A percentile compares a stretch with the other conserved stretches of the same genome.
Conservation (phyloP, 1,139 yeast genomes). For the Magnusiomyces tetraspermus region DNA sequence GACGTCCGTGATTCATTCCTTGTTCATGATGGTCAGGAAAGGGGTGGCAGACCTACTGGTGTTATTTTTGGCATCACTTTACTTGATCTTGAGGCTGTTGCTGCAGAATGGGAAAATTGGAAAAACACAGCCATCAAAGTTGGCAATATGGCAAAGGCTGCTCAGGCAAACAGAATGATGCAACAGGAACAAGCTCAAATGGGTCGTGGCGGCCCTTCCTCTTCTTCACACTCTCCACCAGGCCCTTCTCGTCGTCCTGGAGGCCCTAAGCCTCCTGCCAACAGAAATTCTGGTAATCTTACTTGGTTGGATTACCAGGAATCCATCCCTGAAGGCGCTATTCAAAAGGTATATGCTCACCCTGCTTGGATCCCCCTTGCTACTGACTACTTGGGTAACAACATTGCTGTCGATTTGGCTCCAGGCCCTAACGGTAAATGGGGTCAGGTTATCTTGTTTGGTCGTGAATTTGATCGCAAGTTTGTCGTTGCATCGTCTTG, state of each 20-base stretch:
- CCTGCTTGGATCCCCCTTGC: slow-evolving; percentile 85
- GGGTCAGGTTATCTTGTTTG: slow-evolving; percentile 84
- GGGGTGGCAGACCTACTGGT: slow-evolving; percentile 69
- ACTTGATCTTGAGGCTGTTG: slow-evolving; percentile 59
- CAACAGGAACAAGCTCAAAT: slow-evolving; percentile 13
- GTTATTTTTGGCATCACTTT: slow-evolving; percentile 61
- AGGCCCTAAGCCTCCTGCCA: slow-evolving; percentile 4
- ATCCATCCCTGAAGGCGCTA: slow-evolving; percentile 63
- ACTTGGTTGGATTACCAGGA: slow-evolving; percentile 41
- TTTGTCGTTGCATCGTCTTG: slow-evolving; percentile 70
- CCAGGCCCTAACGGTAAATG: slow-evolving; percentile 67
- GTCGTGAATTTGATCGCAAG: slow-evolving; percentile 81
- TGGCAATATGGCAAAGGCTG: slow-evolving; percentile 17
- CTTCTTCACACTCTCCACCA: slow-evolving; percentile 14
- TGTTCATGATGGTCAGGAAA: slow-evolving; percentile 74
- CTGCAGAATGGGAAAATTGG: slow-evolving; percentile 69
- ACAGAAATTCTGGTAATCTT: slow-evolving; percentile 12
- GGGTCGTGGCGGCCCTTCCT: slow-evolving; percentile 10
- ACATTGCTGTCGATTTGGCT: slow-evolving; percentile 78
- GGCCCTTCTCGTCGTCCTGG: slow-evolving; percentile 6
- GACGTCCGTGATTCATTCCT: slow-evolving; percentile 70
- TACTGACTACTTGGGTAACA: slow-evolving; percentile 83
- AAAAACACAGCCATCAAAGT: slow-evolving; percentile 47
- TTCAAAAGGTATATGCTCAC: slow-evolving; percentile 71
- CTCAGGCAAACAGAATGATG: slow-evolving; percentile 16